Percentiles rank a stretch among this genome's conserved stretches.
These are phyloP conservation scores for Talaromyces sp. DNA, from an alignment of 2,329 filamentous ascomycete species.

Conservation along the genomic window DNA sequence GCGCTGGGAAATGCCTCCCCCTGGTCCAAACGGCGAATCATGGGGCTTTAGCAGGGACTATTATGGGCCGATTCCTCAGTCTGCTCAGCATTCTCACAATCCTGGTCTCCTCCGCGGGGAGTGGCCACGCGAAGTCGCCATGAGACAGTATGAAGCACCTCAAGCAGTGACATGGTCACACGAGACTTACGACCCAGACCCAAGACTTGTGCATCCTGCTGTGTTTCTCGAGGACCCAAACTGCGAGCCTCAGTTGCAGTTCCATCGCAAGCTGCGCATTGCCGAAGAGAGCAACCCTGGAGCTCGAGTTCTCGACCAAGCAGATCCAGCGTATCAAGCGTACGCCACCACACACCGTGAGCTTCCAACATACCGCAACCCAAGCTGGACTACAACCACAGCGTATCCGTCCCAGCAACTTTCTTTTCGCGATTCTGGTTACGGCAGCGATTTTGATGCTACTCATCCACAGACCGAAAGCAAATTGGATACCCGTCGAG, in stretches of 20 bases:
- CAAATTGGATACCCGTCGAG: background rate
- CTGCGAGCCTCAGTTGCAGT: slow-evolving; percentile 16
- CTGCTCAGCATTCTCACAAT: slow-evolving; percentile 10
- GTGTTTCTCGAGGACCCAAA: slow-evolving; percentile 9
- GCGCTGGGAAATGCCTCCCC: slow-evolving; percentile 15
- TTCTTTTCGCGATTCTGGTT: background rate
- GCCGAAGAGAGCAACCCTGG: slow-evolving; percentile 13
- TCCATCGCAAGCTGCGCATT: slow-evolving; percentile 14
- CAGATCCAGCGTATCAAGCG: slow-evolving; percentile 9
- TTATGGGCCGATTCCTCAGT: slow-evolving; percentile 17
- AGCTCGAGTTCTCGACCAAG: slow-evolving; percentile 9
- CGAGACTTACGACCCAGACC: slow-evolving; percentile 18
- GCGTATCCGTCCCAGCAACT: background rate
- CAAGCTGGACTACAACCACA: slow-evolving; percentile 14
- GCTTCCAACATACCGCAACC: slow-evolving; percentile 17
- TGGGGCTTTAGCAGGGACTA: slow-evolving; percentile 22
- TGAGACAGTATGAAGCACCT: slow-evolving; percentile 21
- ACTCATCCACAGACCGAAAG: slow-evolving; percentile 3
- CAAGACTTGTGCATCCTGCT: slow-evolving; percentile 20
- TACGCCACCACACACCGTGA: slow-evolving; percentile 17
- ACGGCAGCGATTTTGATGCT: background rate
- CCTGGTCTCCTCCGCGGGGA: slow-evolving; percentile 19
- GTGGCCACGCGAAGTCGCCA: slow-evolving; percentile 19
- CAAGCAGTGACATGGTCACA: slow-evolving; percentile 18
- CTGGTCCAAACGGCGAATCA: slow-evolving; percentile 11